Evolutionary conservation across 2,329 filamentous ascomycete genomes (phyloP), one percentile per base, ranked within the genome.

Genomic region (Gnomoniopsis smithogilvyi): DNA sequence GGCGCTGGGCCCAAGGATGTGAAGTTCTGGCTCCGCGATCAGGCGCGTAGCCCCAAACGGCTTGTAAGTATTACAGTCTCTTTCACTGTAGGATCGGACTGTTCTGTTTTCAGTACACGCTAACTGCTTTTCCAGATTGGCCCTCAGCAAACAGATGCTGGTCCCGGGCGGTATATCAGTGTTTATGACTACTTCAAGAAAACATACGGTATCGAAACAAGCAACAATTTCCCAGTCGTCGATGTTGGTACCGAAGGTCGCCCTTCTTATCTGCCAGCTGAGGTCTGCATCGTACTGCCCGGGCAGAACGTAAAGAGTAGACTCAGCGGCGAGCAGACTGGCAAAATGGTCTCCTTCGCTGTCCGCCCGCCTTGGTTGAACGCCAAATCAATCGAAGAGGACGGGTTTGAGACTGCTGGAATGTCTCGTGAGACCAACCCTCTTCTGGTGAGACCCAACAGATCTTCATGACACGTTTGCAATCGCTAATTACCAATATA

Each of bases 271-370:
- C 63, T 89, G 2, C 87, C 87, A 0, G 71, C 77, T 0, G 79
- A 89, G 65, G 76, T 84, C 3, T 88, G 84, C 66, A 56, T 67
- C 0, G 79, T 90, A 1, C 60, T 81, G 4, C 76, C 80, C 4
- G 85, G 85, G 0, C 85, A 89, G 67, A 71, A 76, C 0, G 80
- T 80, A 26, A 77, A 74, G 10, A 67, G 73, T 2, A 62, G 58
- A 61, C 75, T 90, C 6, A 74, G 70, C 21, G 71, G 78, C 0
- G 64, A 70, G 0, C 84, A 89, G 65, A 87, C 84, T 0, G 68
- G 74, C 1, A 63, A 76, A 1, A 88, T 90, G 85, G 81, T 89
- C 45, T 67, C 65, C 0, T 87, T 88, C 65, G 85, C 87, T 4
- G 83, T 85, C 19, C 77, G 82, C 15, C 70, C 66, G 3, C 87